Evolutionary conservation across 1,284 basidiomycete species (phyloP).

Genomic region (Cryptococcus maquisensis): DNA sequence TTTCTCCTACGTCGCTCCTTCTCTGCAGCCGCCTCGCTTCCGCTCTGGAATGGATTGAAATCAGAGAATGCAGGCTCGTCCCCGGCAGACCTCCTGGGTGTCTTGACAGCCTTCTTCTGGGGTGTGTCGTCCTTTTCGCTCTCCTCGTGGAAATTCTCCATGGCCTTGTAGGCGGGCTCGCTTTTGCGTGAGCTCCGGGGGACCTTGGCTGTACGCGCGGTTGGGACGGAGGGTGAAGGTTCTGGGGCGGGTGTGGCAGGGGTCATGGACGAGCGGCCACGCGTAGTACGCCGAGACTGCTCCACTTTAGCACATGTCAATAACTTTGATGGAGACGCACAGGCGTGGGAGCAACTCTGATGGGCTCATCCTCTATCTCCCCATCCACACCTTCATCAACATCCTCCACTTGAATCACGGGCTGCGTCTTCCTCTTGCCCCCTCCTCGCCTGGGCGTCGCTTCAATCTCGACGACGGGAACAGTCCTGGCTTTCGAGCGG

Average conservation of each 20-base stretch:
- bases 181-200: slow-evolving; percentile 11
- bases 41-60: slow-evolving; percentile 55
- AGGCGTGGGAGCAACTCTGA: slow-evolving; percentile 1
- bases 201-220: slow-evolving; percentile 6
- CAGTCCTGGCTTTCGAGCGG: slow-evolving; percentile 4
- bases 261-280: slow-evolving; percentile 8
- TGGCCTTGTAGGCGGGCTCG: slow-evolving; percentile 9
- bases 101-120: slow-evolving; percentile 7
- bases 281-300: slow-evolving; percentile 9
- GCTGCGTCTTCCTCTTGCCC: slow-evolving; percentile 13
- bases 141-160: slow-evolving; percentile 58
- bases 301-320: background rate
- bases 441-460: background rate
- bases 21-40: slow-evolving; percentile 49
- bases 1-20: slow-evolving; percentile 41
- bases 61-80: slow-evolving; percentile 51
- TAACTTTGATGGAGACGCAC: slow-evolving; percentile 1
- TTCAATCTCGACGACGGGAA: slow-evolving; percentile 7
- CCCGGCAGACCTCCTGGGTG: slow-evolving; percentile 19
- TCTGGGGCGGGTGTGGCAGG: slow-evolving; percentile 4
- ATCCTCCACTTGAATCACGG: slow-evolving; percentile 7
- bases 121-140: slow-evolving; percentile 58
- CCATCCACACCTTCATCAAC: slow-evolving; percentile 13
- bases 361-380: slow-evolving; percentile 9
- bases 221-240: slow-evolving; percentile 8